A percentile compares a stretch with the other conserved stretches of the same genome.
These are phyloP conservation scores for Cochlearia excelsa DNA, from an alignment of 345 rosid species.

Conservation along the genomic window DNA sequence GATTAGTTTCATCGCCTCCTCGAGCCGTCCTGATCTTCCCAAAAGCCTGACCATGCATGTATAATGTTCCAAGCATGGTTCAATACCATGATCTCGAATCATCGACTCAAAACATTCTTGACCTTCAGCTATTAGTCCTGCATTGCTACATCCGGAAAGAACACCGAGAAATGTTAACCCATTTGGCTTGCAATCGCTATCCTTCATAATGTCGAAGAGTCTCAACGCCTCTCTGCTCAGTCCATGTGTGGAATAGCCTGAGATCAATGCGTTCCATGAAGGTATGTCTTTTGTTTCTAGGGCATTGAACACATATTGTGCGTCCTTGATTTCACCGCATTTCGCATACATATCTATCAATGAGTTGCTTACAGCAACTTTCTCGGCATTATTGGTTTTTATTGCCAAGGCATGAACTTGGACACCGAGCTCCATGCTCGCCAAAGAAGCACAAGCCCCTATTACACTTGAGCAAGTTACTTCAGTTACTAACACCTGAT, in stretches of 20 bases:
- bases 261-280: constrained; percentile 81
- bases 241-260: constrained; percentile 82
- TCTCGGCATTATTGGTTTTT: constrained; percentile 55
- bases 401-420: constrained; percentile 63
- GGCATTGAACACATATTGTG: constrained; percentile 54
- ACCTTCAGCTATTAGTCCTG: constrained; percentile 65
- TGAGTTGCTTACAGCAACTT: constrained; percentile 61
- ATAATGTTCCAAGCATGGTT: constrained; percentile 79
- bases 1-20: constrained; percentile 62
- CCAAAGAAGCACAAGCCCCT: constrained; percentile 74
- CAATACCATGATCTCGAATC: constrained; percentile 57
- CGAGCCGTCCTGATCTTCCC: constrained; percentile 74
- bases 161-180: constrained; percentile 66
- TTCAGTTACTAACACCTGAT: constrained; percentile 54
- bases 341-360: constrained; percentile 94
- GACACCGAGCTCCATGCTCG: constrained; percentile 64
- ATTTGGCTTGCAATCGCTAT: constrained; percentile 53
- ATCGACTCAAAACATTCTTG: constrained; percentile 65
- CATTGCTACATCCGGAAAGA: constrained; percentile 81
- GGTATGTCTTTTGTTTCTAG: constrained; percentile 49
- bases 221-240: constrained; percentile 52
- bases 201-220: constrained; percentile 58
- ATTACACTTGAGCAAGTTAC: constrained; percentile 78
- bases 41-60: constrained; percentile 78
- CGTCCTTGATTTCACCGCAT: constrained; percentile 67